Evolutionary conservation across 2,329 filamentous ascomycete genomes (phyloP).

Genomic region (Epichloe baconii): DNA sequence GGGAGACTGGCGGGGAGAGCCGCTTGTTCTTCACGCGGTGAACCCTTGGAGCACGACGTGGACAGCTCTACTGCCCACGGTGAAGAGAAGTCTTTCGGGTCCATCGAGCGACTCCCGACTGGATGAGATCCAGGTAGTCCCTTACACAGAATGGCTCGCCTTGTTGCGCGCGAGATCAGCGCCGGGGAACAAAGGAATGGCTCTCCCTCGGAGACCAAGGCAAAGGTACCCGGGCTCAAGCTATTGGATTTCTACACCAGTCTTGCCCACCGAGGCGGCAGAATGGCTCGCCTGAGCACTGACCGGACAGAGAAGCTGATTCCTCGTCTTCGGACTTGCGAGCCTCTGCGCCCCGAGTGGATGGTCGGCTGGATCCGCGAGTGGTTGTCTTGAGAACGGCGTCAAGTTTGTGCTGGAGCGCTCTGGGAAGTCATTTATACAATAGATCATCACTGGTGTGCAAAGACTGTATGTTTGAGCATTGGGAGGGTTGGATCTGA

Average conservation of each 20-base stretch:
- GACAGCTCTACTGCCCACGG: background rate
- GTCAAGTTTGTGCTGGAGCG: too few relatives aligned
- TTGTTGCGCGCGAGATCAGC: background rate
- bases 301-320: background rate
- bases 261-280: background rate
- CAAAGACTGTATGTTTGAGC: too few relatives aligned
- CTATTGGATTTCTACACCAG: slow-evolving; percentile 4
- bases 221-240: slow-evolving; percentile 3
- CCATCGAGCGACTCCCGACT: background rate
- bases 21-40: slow-evolving; percentile 2
- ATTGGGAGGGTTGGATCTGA: too few relatives aligned
- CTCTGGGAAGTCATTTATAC: too few relatives aligned
- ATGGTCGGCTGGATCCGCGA: slow-evolving; percentile 4
- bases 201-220: background rate
- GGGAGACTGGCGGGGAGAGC: background rate
- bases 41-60: slow-evolving; percentile 5
- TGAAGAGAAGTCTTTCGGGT: background rate
- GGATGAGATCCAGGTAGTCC: background rate
- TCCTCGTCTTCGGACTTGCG: background rate
- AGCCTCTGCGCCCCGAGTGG: slow-evolving; percentile 4
- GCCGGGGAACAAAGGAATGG: background rate
- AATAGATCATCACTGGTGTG: too few relatives aligned
- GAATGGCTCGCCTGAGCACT: background rate
- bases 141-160: slow-evolving; percentile 1
- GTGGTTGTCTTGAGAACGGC: background rate